Base-by-base conservation (phyloP, 75 land plant species). In the Sequoiadendron giganteum region DNA sequence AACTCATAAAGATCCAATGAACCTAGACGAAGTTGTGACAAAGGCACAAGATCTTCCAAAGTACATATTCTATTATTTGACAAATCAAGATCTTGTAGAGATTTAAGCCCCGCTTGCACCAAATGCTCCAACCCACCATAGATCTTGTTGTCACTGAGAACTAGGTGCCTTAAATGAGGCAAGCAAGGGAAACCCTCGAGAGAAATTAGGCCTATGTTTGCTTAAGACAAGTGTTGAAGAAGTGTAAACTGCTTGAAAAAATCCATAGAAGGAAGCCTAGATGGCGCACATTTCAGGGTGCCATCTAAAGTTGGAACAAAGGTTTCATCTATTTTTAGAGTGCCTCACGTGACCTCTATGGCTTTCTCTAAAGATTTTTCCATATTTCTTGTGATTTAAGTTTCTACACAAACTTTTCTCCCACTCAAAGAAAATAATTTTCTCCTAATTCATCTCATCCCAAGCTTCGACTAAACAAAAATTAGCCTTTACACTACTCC, bases 1-100 rank as follows among this genome's bases (percentile, higher is more conserved):
- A 91, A 92, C 88, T 90, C 93, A 65, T 92, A 92, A 9, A 92
- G 87, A 84, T 92, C 93, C 85, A 92, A 82, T 6, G 89, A 90
- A 76, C 86, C 90, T 28, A 90, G 81, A 28, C 85, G 83, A 38
- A 92, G 85, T 86, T 83, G 87, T 15, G 93, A 45, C 34, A 92
- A 86, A 36, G 93, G 91, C 42, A 65, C 75, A 54, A 92, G 90
- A 72, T 92, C 93, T 61, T 90, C 91, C n/a, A 90, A 85, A 28
- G 48, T 21, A 78, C 88, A 88, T 65, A 92, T 88, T 85, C 88
- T 90, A 84, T 92, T 92, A 79, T 92, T 92, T 38, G 93, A 92
- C 16, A 92, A 49, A 43, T 92, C 93, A 0, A 92, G 89, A 73
- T 92, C 93, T 21, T 85, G 87, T 34, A 92, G 89, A 14, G 91